Conservation (phyloP, 805 yeast species). For the Hyphopichia homilentoma region DNA sequence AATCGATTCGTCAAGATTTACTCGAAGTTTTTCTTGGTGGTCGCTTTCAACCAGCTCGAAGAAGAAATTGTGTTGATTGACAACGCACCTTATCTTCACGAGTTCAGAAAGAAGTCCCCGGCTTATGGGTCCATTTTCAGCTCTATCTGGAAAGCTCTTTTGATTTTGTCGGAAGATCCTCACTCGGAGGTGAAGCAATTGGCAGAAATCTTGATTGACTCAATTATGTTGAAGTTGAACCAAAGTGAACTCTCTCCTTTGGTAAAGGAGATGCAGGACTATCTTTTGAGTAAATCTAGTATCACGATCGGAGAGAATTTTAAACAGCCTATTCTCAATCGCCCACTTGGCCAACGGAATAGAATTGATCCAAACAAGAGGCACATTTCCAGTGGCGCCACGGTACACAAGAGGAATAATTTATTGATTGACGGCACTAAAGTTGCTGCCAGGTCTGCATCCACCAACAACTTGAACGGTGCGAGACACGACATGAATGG, state of each 20-base stretch:
- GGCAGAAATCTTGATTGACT: slow-evolving; percentile 75
- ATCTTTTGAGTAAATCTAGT: slow-evolving; percentile 49
- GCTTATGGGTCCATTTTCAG: slow-evolving; percentile 86
- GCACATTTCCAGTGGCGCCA: slow-evolving; percentile 21
- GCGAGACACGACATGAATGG: slow-evolving; percentile 4
- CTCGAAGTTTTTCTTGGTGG: slow-evolving; percentile 71
- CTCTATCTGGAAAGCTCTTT: slow-evolving; percentile 81
- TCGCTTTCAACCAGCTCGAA: slow-evolving; percentile 80
- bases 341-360: slow-evolving; percentile 17
- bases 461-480: slow-evolving; percentile 14
- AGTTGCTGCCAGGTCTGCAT: slow-evolving; percentile 24
- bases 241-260: slow-evolving; percentile 63
- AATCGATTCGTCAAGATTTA: slow-evolving; percentile 71
- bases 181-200: slow-evolving; percentile 71
- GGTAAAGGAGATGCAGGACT: slow-evolving; percentile 63
- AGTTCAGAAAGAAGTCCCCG: slow-evolving; percentile 62
- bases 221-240: slow-evolving; percentile 58
- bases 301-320: slow-evolving; percentile 37
- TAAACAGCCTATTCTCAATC: slow-evolving; percentile 34
- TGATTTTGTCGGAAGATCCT: slow-evolving; percentile 84
- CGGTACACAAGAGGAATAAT: slow-evolving; percentile 19
- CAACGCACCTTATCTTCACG: slow-evolving; percentile 57
- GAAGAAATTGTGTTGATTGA: slow-evolving; percentile 71
- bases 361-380: slow-evolving; percentile 7
- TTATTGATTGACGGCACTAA: slow-evolving; percentile 26